Evolutionary conservation across 768 basidiomycete species (phyloP), one percentile per base, ranked within the genome.

Genomic region (Suillus fuscotomentosus): DNA sequence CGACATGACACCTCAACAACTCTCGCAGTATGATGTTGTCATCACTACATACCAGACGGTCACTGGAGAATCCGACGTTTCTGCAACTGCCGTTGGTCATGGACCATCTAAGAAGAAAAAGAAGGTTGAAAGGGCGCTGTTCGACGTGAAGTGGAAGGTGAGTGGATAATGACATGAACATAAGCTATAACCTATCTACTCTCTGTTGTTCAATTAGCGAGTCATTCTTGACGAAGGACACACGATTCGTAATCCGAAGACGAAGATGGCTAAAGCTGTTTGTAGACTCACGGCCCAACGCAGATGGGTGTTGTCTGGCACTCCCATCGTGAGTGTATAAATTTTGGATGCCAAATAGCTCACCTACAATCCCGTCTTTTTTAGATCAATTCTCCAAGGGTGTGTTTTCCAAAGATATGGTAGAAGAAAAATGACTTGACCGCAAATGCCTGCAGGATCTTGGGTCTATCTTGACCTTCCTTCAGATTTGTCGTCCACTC

Each of bases 161-260:
- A 31, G 75, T 71, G 27, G 27, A 13, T 45, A 1, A 39, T 27
- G 47, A 8, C 34, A 27, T 11, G 6, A 2, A 61, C 55, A 45
- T 14, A 36, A 39, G 43, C 10, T 42, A 20, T 63, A 10, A 3
- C 22, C 5, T 60, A 36, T 39, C 22, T 38, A 10, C 7, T 31
- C 36, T 38, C 36, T n/a, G 7, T 8, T 1, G 27, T 64, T 15
- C 9, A 17, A 13, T 20, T 63, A 91, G 88, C 82, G 95, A 63
- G 73, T 96, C 48, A 86, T 97, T 24, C 79, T 96, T 5, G 95
- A 97, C 68, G 95, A 97, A 77, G 95, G 93, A 0, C 95, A 97
- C 71, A 88, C 72, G 31, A 89, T 97, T 66, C 87, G 94, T 60
- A 97, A 97, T 72, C 85, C 91, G 3, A 90, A 83, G 74, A 94